Conservation (phyloP, 768 basidiomycete genomes). For the Hydnomerulius pinastri region DNA sequence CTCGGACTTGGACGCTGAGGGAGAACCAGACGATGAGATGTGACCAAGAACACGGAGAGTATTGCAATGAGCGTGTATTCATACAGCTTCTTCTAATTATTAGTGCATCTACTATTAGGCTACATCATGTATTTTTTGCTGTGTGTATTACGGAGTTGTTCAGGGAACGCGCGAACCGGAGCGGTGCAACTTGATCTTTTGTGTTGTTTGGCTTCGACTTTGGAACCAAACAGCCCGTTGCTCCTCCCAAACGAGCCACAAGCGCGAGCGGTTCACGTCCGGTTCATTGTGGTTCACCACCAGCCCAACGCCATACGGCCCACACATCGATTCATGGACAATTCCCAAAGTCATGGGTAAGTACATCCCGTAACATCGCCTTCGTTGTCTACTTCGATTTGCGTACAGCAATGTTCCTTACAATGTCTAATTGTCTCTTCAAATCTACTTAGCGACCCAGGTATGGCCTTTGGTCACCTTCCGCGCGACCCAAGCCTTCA, state of each 20-base stretch:
- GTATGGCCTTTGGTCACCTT: slow-evolving; percentile 65
- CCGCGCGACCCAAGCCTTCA: slow-evolving; percentile 53
- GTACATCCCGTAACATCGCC: slow-evolving; percentile 18
- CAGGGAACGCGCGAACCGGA: slow-evolving; percentile 19
- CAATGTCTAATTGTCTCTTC: slow-evolving; percentile 17
- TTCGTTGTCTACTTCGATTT: background rate
- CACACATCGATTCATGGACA: slow-evolving; percentile 31
- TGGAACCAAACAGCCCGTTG: slow-evolving; percentile 13
- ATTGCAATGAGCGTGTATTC: slow-evolving; percentile 17
- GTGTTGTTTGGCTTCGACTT: slow-evolving; percentile 24
- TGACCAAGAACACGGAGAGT: slow-evolving; percentile 42
- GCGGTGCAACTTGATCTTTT: slow-evolving; percentile 8
- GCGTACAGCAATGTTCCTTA: background rate
- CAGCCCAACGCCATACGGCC: slow-evolving; percentile 2
- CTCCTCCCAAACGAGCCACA: slow-evolving; percentile 34
- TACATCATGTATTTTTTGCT: slow-evolving; percentile 6
- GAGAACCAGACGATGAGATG: slow-evolving; percentile 48
- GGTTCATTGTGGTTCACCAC: slow-evolving; percentile 39
- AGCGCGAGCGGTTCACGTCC: slow-evolving; percentile 34
- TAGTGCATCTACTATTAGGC: slow-evolving; percentile 17
- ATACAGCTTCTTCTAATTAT: slow-evolving; percentile 25
- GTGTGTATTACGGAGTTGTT: background rate
- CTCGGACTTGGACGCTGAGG: slow-evolving; percentile 43
- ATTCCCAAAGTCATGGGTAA: slow-evolving; percentile 36
- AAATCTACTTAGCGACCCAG: slow-evolving; percentile 48